Evolutionary conservation across 495 filamentous ascomycete species (phyloP).

Genomic region (Xylaria curta): DNA sequence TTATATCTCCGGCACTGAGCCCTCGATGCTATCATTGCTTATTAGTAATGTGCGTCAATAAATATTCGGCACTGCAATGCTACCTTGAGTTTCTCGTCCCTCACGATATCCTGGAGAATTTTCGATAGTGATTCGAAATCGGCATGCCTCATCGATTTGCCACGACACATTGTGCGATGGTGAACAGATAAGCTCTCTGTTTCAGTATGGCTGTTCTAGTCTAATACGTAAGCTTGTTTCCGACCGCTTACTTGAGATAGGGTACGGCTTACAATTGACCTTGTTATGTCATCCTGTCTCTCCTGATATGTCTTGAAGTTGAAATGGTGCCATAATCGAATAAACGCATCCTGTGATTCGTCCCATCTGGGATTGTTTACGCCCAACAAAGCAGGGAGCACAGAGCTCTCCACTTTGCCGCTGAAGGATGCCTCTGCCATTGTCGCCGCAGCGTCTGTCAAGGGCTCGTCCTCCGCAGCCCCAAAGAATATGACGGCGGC

Average conservation of each 20-base stretch:
- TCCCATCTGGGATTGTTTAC: constrained; percentile 30
- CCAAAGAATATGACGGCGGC: constrained; percentile 45
- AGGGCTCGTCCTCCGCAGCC: constrained; percentile 35
- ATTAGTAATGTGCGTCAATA: not conserved
- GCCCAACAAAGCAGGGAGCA: constrained; percentile 41
- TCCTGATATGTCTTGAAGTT: constrained; percentile 47
- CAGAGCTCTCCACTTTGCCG: constrained; percentile 35
- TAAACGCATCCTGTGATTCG: constrained; percentile 15
- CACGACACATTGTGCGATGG: constrained; percentile 43
- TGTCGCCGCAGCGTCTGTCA: constrained; percentile 40
- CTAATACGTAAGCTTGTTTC: constrained; percentile 4
- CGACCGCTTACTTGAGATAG: not conserved
- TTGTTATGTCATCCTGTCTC: constrained; percentile 24
- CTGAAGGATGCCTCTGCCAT: constrained; percentile 42
- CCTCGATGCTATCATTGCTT: constrained; percentile 27
- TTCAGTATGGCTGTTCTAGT: not conserved
- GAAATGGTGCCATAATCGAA: constrained; percentile 22
- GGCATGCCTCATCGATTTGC: constrained; percentile 38
- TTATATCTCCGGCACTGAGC: constrained; percentile 35
- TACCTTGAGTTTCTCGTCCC: constrained; percentile 24
- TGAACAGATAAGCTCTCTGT: constrained; percentile 40
- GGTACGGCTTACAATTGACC: constrained; percentile 32
- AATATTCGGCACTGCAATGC: not conserved
- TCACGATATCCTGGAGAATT: constrained; percentile 10
- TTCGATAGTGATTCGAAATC: constrained; percentile 36